Evolutionary conservation across 495 filamentous ascomycete genomes (phyloP).

Genomic region (Penicillium macrosclerotiorum): DNA sequence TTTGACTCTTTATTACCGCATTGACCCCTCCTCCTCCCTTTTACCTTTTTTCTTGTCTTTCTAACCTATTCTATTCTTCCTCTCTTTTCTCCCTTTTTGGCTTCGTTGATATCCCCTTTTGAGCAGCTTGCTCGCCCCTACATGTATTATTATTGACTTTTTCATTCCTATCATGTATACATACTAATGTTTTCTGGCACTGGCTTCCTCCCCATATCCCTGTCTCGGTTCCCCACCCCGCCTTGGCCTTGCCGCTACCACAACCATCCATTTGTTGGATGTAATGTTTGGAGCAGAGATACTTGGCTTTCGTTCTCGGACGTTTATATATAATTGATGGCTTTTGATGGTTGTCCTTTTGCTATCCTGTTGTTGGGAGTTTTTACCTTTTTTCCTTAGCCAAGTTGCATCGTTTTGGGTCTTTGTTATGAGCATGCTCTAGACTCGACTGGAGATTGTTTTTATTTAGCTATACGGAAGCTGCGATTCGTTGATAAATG

Average conservation of each 20-base stretch:
- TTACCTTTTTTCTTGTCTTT: background rate
- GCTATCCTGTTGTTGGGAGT: background rate
- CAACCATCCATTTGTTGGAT: background rate
- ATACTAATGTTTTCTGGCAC: slow-evolving; percentile 3
- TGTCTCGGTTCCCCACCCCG: background rate
- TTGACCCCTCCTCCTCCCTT: too few species aligned
- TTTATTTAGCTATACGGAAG: too few species aligned
- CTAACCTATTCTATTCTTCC: background rate
- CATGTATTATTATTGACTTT: slow-evolving; percentile 7
- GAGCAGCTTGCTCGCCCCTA: slow-evolving; percentile 1
- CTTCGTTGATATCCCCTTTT: slow-evolving; percentile 10
- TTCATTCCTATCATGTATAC: slow-evolving; percentile 1
- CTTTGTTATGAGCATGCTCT: too few species aligned
- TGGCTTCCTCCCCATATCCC: background rate
- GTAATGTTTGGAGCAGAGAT: background rate
- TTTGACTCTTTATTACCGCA: too few species aligned
- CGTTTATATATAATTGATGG: background rate
- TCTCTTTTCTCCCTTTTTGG: background rate
- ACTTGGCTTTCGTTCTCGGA: background rate
- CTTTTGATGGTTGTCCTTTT: background rate
- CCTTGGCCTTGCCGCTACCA: background rate
- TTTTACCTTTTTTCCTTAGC: background rate
- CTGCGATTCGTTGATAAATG: too few species aligned
- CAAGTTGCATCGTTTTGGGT: background rate
- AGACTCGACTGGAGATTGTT: too few species aligned